Evolutionary conservation across 768 basidiomycete species (phyloP), one percentile per base, ranked within the genome.

Genomic region (Chalciporus piperatus): DNA sequence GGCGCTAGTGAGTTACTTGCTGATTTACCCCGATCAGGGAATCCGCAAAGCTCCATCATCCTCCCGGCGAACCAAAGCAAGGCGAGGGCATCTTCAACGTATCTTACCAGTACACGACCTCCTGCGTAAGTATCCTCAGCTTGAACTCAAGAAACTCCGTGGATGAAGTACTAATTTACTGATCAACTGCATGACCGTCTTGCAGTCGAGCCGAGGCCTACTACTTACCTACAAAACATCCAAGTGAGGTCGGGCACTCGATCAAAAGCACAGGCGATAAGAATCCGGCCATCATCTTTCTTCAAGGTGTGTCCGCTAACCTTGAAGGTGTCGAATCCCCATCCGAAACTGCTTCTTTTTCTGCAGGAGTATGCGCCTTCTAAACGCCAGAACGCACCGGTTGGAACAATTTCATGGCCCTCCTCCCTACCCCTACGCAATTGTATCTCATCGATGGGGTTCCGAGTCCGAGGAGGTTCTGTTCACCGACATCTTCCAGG

Each of bases 371-470:
- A 65, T 65, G 63, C 62, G 55, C 45, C 59, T 65, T 42, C 55
- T 65, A 42, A 57, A 66, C 28, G 44, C 62, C 28, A 23, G 4
- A 20, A 56, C 55, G 13, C 47, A 5, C 35, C 54, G 57, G 25
- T 40, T 64, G 17, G 64, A 64, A 6, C 12, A 59, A n/a, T 40
- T 61, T 14, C 50, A 50, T 11, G 9, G 3, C 9, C 17, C 16
- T 17, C 41, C 38, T 23, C 22, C 47, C 35, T 14, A 19, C 13
- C 33, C 7, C n/a, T 65, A 67, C 14, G 60, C 63, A 27, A 65
- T 65, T 19, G 51, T 66, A 35, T 66, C 64, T n/a, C 65, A 67
- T 45, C 52, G 65, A 48, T 66, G 65, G 65, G 57, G 56, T 3
- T 33, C 52, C 8, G 54, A 57, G 28, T 57, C 49, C 0, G 60